Base-by-base conservation (phyloP, 1,284 basidiomycete species). In the Mycocalia duriaeana region DNA sequence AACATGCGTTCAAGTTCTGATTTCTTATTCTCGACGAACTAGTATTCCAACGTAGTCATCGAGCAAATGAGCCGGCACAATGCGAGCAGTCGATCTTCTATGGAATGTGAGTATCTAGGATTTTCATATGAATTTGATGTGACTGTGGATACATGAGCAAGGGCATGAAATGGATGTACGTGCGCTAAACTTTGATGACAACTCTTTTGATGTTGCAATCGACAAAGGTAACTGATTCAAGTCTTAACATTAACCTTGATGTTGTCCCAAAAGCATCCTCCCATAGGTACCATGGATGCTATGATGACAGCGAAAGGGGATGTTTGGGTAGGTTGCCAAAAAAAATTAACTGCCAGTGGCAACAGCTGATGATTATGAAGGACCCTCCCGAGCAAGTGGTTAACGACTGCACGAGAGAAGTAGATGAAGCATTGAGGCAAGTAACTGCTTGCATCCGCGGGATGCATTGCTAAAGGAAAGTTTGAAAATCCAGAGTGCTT, bases 161-260 rank as follows among this genome's bases (percentile, higher is more conserved):
- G 88, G 89, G 93, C 72, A 81, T 44, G 89, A 89, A 68, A 94
- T 92, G 87, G 93, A 95, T 58, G 81, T 95, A 19, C 76, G 92
- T 20, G 64, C 82, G 23, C 69, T 96, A 14, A 66, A 75, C 23
- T 91, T 94, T 52, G 76, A 75, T 0, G 71, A 82, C 45, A 69
- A 68, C 2, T 75, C 77, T 1, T 93, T 95, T 58, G 91, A 95
- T 60, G 71, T 95, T 36, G 89, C 85, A 0, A 86, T 96, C 42
- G 93, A 96, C 68, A 96, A 95, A 78, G 91, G 89, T 50, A 22
- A 16, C 9, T n/a, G n/a, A 5, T 22, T 34, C 18, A n/a, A n/a
- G n/a, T n/a, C n/a, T n/a, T 23, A 41, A 9, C 16, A 18, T 18
- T 24, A 23, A 41, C 25, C 7, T 9, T 18, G 19, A 38, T 41